Evolutionary conservation across 805 yeast species (phyloP).

Genomic region (Starmerella tilneyi): DNA sequence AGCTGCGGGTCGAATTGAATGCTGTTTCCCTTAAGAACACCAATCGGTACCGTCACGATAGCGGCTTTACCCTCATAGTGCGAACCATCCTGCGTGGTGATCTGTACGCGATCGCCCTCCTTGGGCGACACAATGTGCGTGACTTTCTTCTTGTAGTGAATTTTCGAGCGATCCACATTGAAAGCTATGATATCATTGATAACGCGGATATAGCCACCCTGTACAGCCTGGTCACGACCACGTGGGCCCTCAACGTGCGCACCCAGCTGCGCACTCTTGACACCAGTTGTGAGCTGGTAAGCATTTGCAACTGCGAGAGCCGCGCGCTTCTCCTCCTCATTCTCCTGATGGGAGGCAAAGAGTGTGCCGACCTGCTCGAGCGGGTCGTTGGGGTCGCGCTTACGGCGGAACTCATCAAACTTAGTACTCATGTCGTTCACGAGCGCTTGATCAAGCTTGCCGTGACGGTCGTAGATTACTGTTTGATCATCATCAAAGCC

Average conservation of each 20-base stretch:
- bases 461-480: conserved; percentile 17
- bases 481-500: conserved; percentile 23
- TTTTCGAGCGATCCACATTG: conserved; percentile 18
- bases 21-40: conserved; percentile 20
- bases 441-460: conserved; percentile 18
- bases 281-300: conserved; percentile 15
- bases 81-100: conserved; percentile 19
- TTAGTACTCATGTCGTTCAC: conserved; percentile 11
- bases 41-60: conserved; percentile 25
- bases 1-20: conserved; percentile 24
- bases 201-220: conserved; percentile 22
- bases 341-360: conserved; percentile 11
- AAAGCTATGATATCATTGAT: conserved; percentile 15
- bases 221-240: conserved; percentile 26
- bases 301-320: conserved; percentile 15
- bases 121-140: conserved; percentile 12
- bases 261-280: conserved; percentile 12
- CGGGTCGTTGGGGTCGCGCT: conserved; percentile 12
- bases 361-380: conserved; percentile 16
- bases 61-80: conserved; percentile 24
- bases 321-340: conserved; percentile 14
- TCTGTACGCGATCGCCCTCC: conserved; percentile 17
- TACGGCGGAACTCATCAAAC: conserved; percentile 19
- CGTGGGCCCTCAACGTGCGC: conserved; percentile 13
- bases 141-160: conserved; percentile 20